Conservation (phyloP, 1,284 basidiomycete species). For the Fistulinella cinereoalba region DNA sequence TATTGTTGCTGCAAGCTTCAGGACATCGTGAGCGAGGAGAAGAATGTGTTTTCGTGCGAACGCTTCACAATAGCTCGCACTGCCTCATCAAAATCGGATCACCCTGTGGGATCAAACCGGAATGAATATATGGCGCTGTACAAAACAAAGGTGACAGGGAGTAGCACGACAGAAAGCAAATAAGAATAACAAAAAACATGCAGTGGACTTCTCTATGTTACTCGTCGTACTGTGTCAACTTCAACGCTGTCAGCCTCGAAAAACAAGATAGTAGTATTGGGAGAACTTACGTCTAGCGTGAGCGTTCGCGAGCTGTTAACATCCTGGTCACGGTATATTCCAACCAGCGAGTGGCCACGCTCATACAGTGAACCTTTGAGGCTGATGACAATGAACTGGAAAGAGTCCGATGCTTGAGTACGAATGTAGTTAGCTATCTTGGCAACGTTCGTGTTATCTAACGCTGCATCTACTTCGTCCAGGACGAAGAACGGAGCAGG, state of each 20-base stretch:
- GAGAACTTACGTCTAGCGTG: constrained; percentile 88
- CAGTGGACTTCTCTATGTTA: constrained; percentile 15
- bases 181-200: constrained; percentile 22
- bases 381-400: constrained; percentile 98
- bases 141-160: neutral
- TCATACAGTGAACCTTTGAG: constrained; percentile 91
- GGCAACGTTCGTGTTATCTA: constrained; percentile 94
- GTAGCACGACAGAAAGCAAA: constrained; percentile 16
- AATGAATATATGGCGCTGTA: too few species aligned
- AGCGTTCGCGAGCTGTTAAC: constrained; percentile 87
- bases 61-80: too few species aligned
- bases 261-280: neutral
- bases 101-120: too few species aligned
- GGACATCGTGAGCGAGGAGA: too few species aligned
- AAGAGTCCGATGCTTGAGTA: constrained; percentile 70
- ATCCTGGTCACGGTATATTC: constrained; percentile 92
- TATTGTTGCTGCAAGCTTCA: too few species aligned
- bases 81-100: too few species aligned
- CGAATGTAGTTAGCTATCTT: constrained; percentile 91
- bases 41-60: too few species aligned
- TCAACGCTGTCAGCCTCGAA: constrained; percentile 9
- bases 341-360: constrained; percentile 86
- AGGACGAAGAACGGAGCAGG: constrained; percentile 99
- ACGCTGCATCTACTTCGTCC: constrained; percentile 96
- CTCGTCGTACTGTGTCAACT: constrained; percentile 43